Evolutionary conservation across 164 flowering plant species (phyloP).

Genomic region (Pachysandra terminalis): DNA sequence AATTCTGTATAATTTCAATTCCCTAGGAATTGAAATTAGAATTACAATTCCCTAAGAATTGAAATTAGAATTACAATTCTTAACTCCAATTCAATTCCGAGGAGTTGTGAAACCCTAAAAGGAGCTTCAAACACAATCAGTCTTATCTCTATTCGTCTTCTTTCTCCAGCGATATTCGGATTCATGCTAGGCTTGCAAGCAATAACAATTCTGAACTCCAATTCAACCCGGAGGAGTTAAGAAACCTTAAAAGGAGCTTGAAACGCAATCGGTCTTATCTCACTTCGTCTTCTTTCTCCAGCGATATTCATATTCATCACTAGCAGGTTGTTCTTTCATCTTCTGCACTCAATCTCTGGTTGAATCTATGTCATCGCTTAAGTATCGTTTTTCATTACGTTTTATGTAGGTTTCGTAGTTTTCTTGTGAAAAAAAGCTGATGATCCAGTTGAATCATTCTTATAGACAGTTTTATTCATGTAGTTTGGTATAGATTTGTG

Average conservation of each 20-base stretch:
- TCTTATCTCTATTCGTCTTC: no score
- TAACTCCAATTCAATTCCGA: no score
- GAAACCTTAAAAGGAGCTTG: slow-evolving; percentile 14
- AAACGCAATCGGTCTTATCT: background rate
- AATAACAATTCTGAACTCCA: no score
- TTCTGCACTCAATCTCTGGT: background rate
- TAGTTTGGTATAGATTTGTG: background rate
- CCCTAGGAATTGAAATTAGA: no score
- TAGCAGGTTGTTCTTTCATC: slow-evolving; percentile 2
- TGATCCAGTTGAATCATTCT: slow-evolving; percentile 4
- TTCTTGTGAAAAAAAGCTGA: background rate
- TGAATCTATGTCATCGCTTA: background rate
- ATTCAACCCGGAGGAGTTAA: slow-evolving; percentile 27
- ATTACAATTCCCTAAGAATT: no score
- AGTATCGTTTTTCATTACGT: background rate
- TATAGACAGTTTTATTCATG: no score
- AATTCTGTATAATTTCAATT: no score
- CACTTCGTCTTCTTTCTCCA: background rate
- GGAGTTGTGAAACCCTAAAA: no score
- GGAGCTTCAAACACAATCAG: no score
- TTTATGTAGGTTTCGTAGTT: background rate
- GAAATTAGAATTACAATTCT: no score
- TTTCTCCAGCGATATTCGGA: no score
- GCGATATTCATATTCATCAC: background rate
- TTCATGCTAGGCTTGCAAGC: no score